Evolutionary conservation across 2,329 filamentous ascomycete genomes (phyloP).

Genomic region (Neophaeococcomyces mojaviensis): DNA sequence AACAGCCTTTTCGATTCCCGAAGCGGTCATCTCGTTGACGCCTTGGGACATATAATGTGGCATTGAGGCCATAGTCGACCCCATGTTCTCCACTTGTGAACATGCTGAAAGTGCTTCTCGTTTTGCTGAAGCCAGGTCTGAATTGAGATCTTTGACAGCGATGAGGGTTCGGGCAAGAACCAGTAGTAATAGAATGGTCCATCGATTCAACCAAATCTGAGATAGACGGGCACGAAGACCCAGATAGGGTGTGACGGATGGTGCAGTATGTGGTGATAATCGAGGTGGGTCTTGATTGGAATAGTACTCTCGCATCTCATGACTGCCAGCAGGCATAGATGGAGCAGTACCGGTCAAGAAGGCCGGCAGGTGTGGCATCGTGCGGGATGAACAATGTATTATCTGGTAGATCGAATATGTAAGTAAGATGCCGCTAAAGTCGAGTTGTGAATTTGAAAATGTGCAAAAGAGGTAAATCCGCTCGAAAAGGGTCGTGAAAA

Average conservation of each 20-base stretch:
- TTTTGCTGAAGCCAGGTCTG: conserved; percentile 68
- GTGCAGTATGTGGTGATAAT: conserved; percentile 55
- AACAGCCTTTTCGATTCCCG: conserved; percentile 72
- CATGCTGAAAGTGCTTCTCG: conserved; percentile 80
- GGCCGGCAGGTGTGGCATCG: conserved; percentile 27
- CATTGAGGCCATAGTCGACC: conserved; percentile 96
- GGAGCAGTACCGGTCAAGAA: conserved; percentile 50
- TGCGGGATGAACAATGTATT: conserved; percentile 19
- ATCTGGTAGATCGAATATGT: conserved; percentile 14
- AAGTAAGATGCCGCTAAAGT: not conserved
- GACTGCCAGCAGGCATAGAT: conserved; percentile 50
- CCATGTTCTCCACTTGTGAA: conserved; percentile 83
- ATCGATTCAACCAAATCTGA: conserved; percentile 95
- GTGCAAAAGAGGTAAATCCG: not conserved
- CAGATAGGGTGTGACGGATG: conserved; percentile 79
- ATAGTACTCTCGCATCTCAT: conserved; percentile 57
- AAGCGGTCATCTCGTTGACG: conserved; percentile 77
- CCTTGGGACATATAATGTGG: conserved; percentile 87
- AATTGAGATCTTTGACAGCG: conserved; percentile 63
- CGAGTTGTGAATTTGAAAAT: not conserved
- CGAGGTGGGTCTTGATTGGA: conserved; percentile 46
- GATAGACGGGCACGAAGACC: conserved; percentile 82
- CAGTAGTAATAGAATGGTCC: conserved; percentile 83
- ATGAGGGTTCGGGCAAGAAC: conserved; percentile 76
- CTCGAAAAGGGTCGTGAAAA: not conserved